phyloP scores from a whole-genome alignment of 2,329 filamentous ascomycete species.

The Metarhizium album region DNA sequence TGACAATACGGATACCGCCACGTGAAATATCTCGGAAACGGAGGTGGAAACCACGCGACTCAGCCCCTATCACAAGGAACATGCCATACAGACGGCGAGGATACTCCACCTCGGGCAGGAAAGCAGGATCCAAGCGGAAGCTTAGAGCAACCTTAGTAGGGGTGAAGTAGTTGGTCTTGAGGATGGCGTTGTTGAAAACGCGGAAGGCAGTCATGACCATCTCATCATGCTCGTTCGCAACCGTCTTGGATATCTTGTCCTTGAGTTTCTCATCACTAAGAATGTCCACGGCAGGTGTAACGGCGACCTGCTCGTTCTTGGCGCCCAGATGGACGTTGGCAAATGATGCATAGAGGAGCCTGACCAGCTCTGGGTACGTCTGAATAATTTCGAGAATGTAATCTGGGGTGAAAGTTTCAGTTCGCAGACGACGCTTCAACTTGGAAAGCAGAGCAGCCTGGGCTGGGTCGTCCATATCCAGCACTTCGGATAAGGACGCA shows the following conservation, averaged over 20 bases:
- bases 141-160: conserved; percentile 96
- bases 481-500: conserved; percentile 67
- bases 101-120: conserved; percentile 87
- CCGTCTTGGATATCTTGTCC: conserved; percentile 67
- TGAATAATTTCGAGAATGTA: conserved; percentile 98
- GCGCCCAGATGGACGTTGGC: conserved; percentile 68
- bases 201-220: conserved; percentile 98
- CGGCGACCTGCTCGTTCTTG: conserved; percentile 41
- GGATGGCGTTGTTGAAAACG: conserved; percentile 82
- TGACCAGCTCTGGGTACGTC: conserved; percentile 77
- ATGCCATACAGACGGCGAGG: conserved; percentile 90
- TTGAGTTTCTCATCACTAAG: conserved; percentile 64
- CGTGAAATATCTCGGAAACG: conserved; percentile 95
- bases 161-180: conserved; percentile 97
- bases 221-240: conserved; percentile 86
- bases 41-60: conserved; percentile 94
- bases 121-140: conserved; percentile 83
- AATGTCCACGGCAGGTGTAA: conserved; percentile 53
- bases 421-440: conserved; percentile 88
- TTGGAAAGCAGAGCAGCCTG: conserved; percentile 85
- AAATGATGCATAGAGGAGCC: conserved; percentile 82
- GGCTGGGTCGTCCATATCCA: conserved; percentile 70
- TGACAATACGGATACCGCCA: conserved; percentile 96
- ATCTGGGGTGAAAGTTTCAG: conserved; percentile 94
- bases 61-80: conserved; percentile 96